Evolutionary conservation across 345 rosid species (phyloP), one percentile per base, ranked within the genome.

Genomic region (Populus tremula): DNA sequence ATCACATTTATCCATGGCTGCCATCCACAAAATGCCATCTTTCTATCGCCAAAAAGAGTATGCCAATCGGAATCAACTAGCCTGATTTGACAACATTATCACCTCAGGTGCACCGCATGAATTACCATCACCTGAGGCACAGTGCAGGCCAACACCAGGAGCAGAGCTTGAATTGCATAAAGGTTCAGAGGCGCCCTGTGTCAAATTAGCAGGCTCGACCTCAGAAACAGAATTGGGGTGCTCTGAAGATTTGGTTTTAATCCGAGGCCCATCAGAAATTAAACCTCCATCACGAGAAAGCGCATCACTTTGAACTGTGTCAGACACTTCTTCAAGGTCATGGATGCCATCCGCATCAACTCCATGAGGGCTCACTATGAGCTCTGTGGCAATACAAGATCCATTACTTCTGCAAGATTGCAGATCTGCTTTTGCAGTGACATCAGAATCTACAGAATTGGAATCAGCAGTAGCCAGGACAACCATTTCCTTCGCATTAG

Each of bases 81-180:
- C 84, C 78, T 67, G 76, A 78, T 82, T 82, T 36, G 78, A 81
- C 66, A 76, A 64, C 39, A 81, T 41, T 31, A 81, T 71, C 54
- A 35, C 85, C 80, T 83, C 83, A 8, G 88, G 33, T 20, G 77
- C 76, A 73, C 74, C 35, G 12, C 65, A 10, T 3, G 84, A 80
- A 45, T 77, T 78, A 75, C 77, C 76, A 16, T 76, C 74, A 31
- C 77, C 74, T 6, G 83, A 69, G 62, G 80, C 79, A 83, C 83
- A 78, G 31, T 70, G 73, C 79, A 74, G 67, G 1, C 75, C 45
- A 70, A 70, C 78, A 69, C 69, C 73, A 13, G 84, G 76, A 33
- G 61, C 61, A 36, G 84, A 65, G 49, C 78, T 76, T 1, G 69
- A 67, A 65, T 74, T 63, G 31, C 71, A n/a, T 54, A 70, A 41